Evolutionary conservation across 148 eudicot species (phyloP).

Genomic region (Amaranthus palmeri): DNA sequence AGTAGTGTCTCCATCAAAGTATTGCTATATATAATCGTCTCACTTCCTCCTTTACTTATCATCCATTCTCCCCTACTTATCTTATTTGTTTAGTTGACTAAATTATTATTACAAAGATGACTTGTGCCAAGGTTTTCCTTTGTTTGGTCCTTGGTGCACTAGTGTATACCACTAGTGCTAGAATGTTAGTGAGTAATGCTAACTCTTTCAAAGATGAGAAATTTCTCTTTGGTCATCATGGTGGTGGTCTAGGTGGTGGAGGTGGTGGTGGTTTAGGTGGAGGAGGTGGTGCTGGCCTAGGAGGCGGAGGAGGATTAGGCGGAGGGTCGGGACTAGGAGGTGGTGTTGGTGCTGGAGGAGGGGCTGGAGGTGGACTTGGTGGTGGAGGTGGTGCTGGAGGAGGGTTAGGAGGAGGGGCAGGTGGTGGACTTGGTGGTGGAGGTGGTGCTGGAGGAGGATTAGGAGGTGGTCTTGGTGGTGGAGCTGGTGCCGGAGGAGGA

Average conservation of each 20-base stretch:
- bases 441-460: too few relatives aligned
- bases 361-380: neutral
- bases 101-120: neutral
- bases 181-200: conserved; percentile 6
- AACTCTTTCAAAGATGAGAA: conserved; percentile 19
- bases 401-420: too few relatives aligned
- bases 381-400: neutral
- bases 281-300: conserved; percentile 15
- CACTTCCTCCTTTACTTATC: conserved; percentile 7
- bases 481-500: too few relatives aligned
- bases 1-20: too few relatives aligned
- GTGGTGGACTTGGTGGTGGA: too few relatives aligned
- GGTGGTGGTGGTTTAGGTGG: conserved; percentile 17
- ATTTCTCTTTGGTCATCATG: conserved; percentile 15
- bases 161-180: conserved; percentile 23
- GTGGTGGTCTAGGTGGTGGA: conserved; percentile 25
- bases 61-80: conserved; percentile 13
- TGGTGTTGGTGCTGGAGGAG: too few relatives aligned
- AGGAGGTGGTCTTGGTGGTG: too few relatives aligned
- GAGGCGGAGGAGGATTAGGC: conserved; percentile 4
- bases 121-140: conserved; percentile 16
- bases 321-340: too few relatives aligned
- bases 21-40: conserved; percentile 21
- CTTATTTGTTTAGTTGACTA: neutral
- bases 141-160: conserved; percentile 29